Base-by-base conservation (phyloP, 73 alveolate genomes). In the Uronychia binucleata region DNA sequence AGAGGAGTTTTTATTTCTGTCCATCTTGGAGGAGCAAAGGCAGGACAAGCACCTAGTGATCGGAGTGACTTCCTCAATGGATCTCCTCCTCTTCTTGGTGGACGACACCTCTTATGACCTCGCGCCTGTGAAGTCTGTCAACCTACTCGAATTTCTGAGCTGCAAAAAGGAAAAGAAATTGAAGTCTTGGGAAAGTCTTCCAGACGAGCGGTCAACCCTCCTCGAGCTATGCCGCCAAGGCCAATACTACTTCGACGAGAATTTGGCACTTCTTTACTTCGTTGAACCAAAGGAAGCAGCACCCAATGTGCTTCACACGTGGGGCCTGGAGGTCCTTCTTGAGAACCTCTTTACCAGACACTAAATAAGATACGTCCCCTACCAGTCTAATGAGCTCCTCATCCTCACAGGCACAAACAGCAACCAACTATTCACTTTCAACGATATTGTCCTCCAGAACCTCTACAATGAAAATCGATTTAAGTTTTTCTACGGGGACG, bases 401-500 rank as follows among this genome's bases (percentile, higher is more conserved):
- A 19, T 46, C n/a, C 67, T 46, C 5, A 46, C 67, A 46, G 67
- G 67, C 19, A 46, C 67, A 19, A 46, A 46, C 67, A 5, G 19
- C n/a, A 46, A 46, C 19, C 67, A 46, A 46, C 19, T 46, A 28
- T 31, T 76, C 57, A 76, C 88, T 11, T 81, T 81, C 67, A 81
- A 58, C 33, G 82, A 58, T 59, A 81, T 81, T 30, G 30, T 83
- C 29, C 82, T 75, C 26, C 74, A 88, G 32, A 79, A 81, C 33
- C 31, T 82, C 34, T 82, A 82, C 30, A 88, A 88, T 75, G 33
- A 74, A n/a, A 82, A 82, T 59, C 31, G 79, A 28, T 88, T 82
- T 80, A 28, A 81, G 31, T 88, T 88, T 59, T 88, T 88, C 90
- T 88, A 74, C 78, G 29, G 77, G 76, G 94, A 88, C 75, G 94